Evolutionary conservation across 805 yeast genomes (phyloP), one percentile per base, ranked within the genome.

Genomic region (Metschnikowia chrysomelidarum): DNA sequence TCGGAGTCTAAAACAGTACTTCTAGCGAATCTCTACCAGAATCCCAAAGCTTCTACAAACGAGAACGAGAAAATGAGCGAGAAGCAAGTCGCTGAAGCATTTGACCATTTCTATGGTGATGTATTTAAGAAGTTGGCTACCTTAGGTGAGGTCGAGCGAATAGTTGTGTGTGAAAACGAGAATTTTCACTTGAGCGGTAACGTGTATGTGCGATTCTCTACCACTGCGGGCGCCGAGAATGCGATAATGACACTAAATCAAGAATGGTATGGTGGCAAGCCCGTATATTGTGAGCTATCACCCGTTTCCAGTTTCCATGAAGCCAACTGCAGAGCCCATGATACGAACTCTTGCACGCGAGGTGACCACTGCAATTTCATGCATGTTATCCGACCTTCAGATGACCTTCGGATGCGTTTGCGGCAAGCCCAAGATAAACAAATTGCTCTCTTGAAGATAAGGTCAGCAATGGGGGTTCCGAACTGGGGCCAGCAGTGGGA

Each of bases 321-420:
- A 36, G 83, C 94, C 9, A 70, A 76, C 36, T 89, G 98, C 54
- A 68, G 86, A 25, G 82, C 82, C 27, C 81, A 82, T 51, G 86
- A 80, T 24, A 59, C 67, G 2, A 60, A 69, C 16, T 64, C 62
- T 10, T 89, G 98, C 54, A 74, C 71, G n/a, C 72, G 97, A 54
- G 91, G 88, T 2, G 84, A 80, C 20, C 73, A 75, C 51, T 89
- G 98, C 60, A 89, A 89, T 58, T 88, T 85, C 58, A 82, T 87
- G 75, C 98, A 89, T 57, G 71, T 81, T 3, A 69, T 80, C 48
- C 59, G 69, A 24, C 87, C 94, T 0, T 54, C 74, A 2, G 51
- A 51, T 5, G 64, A 57, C 10, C 52, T 80, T 19, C 56, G 67
- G 29, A 54, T 48, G 4, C 68, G 63, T 10, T 59, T 85, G 36